Percentiles rank a stretch among this genome's conserved stretches.
phyloP scores from a whole-genome alignment of 441 rosid species.

The Gossypium schwendimanii region DNA sequence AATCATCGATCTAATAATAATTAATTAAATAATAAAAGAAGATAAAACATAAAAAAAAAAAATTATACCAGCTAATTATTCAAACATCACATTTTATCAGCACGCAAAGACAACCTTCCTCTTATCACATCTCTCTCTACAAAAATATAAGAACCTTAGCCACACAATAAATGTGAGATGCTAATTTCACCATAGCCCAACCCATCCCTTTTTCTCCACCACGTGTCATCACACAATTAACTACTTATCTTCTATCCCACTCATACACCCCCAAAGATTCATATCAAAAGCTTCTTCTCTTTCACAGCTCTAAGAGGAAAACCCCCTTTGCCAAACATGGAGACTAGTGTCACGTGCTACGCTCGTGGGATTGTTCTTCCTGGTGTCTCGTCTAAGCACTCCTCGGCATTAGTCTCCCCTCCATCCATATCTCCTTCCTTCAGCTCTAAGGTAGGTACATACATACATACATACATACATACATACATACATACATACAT shows the following conservation, averaged over 20 bases:
- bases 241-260: conserved; percentile 49
- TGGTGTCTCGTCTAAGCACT: conserved; percentile 56
- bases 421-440: conserved; percentile 46
- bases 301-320: neutral
- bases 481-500: neutral
- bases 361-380: conserved; percentile 63
- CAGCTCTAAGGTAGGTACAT: conserved; percentile 51
- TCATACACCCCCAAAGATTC: conserved; percentile 5
- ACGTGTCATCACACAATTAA: conserved; percentile 40
- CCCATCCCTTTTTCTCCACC: conserved; percentile 17
- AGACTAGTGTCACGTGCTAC: conserved; percentile 58
- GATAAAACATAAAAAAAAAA: too few relatives aligned
- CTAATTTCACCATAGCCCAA: conserved; percentile 14
- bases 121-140: conserved; percentile 12
- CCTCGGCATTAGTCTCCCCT: conserved; percentile 50
- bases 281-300: neutral
- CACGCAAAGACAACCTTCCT: neutral
- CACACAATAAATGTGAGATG: conserved; percentile 49
- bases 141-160: conserved; percentile 24
- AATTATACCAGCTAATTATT: too few relatives aligned
- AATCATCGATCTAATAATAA: too few relatives aligned
- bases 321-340: conserved; percentile 38
- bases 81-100: neutral
- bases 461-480: conserved; percentile 12
- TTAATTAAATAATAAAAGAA: too few relatives aligned